These are phyloP conservation scores for Phytophthora colocasiae DNA, from an alignment of 352 stramenopile species.

Conservation along the genomic window DNA sequence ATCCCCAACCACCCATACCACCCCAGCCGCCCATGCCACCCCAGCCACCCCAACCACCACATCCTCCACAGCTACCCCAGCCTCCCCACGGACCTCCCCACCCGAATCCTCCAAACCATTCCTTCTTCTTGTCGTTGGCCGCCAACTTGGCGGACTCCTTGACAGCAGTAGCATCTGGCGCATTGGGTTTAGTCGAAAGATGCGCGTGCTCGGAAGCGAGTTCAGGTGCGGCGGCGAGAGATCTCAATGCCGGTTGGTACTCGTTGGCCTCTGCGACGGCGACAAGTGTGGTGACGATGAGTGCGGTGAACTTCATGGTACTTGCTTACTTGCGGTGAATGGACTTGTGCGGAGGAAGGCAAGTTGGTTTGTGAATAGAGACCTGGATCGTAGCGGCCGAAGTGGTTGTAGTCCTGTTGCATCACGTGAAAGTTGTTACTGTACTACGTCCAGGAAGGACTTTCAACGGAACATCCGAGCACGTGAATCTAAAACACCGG, in stretches of 20 bases:
- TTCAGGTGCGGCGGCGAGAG: conserved; percentile 7
- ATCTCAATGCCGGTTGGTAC: conserved; percentile 6
- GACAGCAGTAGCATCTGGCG: not conserved
- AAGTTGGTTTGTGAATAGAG: not conserved
- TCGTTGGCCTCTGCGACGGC: not conserved
- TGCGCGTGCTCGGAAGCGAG: not conserved
- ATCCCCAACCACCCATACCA: conserved; percentile 7
- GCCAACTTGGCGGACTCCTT: not conserved
- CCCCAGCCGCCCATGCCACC: conserved; percentile 12
- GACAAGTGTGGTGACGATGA: conserved; percentile 10
- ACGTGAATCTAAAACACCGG: too few relatives aligned
- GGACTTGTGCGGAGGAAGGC: not conserved
- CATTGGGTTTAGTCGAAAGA: not conserved
- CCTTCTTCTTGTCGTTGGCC: conserved; percentile 13
- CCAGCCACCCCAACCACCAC: not conserved
- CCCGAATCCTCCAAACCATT: conserved; percentile 1
- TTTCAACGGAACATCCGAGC: too few relatives aligned
- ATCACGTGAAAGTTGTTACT: too few relatives aligned
- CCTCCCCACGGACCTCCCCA: conserved; percentile 9
- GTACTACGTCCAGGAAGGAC: too few relatives aligned
- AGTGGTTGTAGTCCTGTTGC: too few relatives aligned
- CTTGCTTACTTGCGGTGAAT: not conserved
- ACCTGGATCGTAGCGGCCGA: too few relatives aligned
- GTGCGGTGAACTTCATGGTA: conserved; percentile 6
- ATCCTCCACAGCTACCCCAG: conserved; percentile 1